Evolutionary conservation across 345 rosid species (phyloP), one percentile per base, ranked within the genome.

Genomic region (Euclidium syriacum): DNA sequence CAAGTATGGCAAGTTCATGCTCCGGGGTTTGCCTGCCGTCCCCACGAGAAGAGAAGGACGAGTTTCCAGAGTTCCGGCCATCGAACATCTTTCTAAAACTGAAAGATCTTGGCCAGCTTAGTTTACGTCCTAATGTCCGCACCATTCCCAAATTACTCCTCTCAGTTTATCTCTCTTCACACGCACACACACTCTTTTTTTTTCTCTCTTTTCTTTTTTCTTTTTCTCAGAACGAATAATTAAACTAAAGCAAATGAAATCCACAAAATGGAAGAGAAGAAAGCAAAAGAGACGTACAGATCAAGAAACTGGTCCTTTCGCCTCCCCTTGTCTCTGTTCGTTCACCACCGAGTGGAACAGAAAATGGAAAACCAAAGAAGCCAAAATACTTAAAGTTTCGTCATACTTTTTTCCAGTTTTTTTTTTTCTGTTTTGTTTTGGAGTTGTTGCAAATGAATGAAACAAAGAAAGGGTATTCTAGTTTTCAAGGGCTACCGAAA

Each of bases 81-180:
- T 84, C 97, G 27, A 68, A 70, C 83, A 81, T 78, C 66, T 56
- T 75, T 62, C 70, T 76, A 57, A 77, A 44, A 33, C 70, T 53
- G 70, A 82, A 79, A 18, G 95, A 83, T 69, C 61, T 77, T 12
- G 79, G 78, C 61, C 66, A 65, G 75, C 80, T 86, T 27, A 32
- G 68, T 46, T 75, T 81, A 9, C 77, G 83, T 24, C 77, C 77
- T 24, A 85, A 70, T 49, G 95, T 72, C 52, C 80, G 73, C 64
- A 86, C 90, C 95, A 90, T 90, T 56, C 60, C 75, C 46, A 71
- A 10, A n/a, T 2, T 32, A 53, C 29, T 17, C 64, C 74, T 64
- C 69, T 55, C 64, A 27, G 4, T 62, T 27, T 44, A 47, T 47
- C 8, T 53, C 57, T 62, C 48, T 30, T 50, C 12, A 16, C 23